A percentile compares a stretch with the other conserved stretches of the same genome.
phyloP scores from a whole-genome alignment of 495 filamentous ascomycete genomes.

The Aspergillus kassunensis region DNA sequence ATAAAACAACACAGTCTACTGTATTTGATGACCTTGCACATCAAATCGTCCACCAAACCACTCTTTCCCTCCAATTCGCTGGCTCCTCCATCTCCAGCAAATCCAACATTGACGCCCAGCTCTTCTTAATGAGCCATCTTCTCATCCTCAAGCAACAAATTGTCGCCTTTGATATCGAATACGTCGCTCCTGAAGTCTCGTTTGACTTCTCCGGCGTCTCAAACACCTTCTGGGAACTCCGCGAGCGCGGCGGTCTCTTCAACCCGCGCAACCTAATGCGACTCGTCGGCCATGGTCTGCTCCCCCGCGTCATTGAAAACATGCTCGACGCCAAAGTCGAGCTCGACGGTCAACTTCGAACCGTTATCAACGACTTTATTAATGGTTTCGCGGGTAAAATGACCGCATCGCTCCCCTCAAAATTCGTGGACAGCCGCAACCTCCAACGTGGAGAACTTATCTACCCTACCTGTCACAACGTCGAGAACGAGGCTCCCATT shows the following conservation, averaged over 20 bases:
- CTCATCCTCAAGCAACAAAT: constrained; percentile 89
- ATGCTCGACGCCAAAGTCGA: constrained; percentile 78
- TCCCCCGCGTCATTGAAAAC: constrained; percentile 60
- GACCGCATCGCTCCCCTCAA: constrained; percentile 46
- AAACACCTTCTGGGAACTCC: constrained; percentile 72
- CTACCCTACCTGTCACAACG: constrained; percentile 37
- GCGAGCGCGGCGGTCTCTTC: constrained; percentile 66
- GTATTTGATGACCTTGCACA: constrained; percentile 77
- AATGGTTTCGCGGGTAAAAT: constrained; percentile 53
- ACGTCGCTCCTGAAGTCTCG: constrained; percentile 67
- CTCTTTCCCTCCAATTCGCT: constrained; percentile 55
- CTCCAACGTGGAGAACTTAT: constrained; percentile 36
- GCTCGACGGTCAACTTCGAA: constrained; percentile 71
- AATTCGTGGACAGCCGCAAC: constrained; percentile 39
- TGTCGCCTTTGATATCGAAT: constrained; percentile 87
- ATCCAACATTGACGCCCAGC: constrained; percentile 61
- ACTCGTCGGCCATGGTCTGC: constrained; percentile 54
- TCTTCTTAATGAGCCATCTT: constrained; percentile 89
- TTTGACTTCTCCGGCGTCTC: constrained; percentile 78
- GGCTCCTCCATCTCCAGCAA: constrained; percentile 50
- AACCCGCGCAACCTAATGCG: constrained; percentile 59
- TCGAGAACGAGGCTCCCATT: constrained; percentile 52
- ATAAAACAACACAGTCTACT: constrained; percentile 45
- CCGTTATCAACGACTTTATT: constrained; percentile 77
- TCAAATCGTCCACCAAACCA: constrained; percentile 72